A percentile compares a stretch with the other conserved stretches of the same genome.
phyloP scores from a whole-genome alignment of 148 eudicot genomes.

The Vaccinium vitisidaea region DNA sequence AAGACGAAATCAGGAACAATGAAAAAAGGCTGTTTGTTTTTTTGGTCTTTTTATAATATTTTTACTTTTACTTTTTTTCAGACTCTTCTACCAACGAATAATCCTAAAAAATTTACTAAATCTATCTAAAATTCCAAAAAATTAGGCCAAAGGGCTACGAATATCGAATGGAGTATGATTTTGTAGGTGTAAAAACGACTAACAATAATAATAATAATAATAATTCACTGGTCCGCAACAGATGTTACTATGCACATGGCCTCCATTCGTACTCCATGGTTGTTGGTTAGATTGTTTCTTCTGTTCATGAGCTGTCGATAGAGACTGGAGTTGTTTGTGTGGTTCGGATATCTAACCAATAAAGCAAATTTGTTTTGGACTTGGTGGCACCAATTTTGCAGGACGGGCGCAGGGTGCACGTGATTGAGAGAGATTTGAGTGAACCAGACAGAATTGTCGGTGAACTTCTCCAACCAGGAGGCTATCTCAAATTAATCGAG shows the following conservation, averaged over 20 bases:
- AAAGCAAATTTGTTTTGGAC: neutral
- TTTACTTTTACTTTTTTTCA: too few relatives aligned
- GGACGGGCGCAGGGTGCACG: slow-evolving; percentile 79
- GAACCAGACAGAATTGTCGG: slow-evolving; percentile 78
- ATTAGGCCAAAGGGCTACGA: neutral
- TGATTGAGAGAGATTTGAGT: slow-evolving; percentile 71
- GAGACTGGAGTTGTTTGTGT: neutral
- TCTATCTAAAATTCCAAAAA: neutral
- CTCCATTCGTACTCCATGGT: too few relatives aligned
- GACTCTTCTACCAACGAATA: too few relatives aligned
- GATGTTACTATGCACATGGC: neutral
- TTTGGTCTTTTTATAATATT: too few relatives aligned
- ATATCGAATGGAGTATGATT: neutral
- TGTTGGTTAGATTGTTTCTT: neutral
- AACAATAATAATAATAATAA: too few relatives aligned
- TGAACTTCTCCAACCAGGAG: slow-evolving; percentile 83
- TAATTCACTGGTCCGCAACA: too few relatives aligned
- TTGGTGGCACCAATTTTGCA: slow-evolving; percentile 16
- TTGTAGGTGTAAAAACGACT: neutral
- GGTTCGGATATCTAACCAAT: neutral
- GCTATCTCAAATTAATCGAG: slow-evolving; percentile 69
- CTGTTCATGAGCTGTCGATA: neutral
- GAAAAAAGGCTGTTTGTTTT: too few relatives aligned
- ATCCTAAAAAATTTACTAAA: too few relatives aligned
- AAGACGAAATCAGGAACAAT: too few relatives aligned